Base-by-base conservation (phyloP, 345 rosid genomes). In the Gossypium thurberi region DNA sequence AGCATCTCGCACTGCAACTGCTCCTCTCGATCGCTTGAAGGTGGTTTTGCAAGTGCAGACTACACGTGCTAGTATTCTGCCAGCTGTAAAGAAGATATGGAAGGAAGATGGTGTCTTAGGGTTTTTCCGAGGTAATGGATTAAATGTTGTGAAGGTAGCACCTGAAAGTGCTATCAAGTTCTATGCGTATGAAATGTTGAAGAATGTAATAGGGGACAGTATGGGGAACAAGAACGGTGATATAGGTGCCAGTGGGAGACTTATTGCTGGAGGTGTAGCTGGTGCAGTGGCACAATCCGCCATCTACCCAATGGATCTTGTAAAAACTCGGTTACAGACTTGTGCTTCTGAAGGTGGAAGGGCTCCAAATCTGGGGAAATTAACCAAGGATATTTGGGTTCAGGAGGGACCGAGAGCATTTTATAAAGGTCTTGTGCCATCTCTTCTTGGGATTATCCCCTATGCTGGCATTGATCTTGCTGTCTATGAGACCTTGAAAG, bases 81-180 rank as follows among this genome's bases (percentile, higher is more conserved):
- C 98, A 17, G 85, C 97, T 75, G 57, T 91, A 10, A 88, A 80
- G 79, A 86, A 89, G 51, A 93, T 96, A 81, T 93, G 78, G 90
- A 90, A 82, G 80, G 87, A 85, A 75, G 96, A 85, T 43, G 88
- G 93, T 71, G 33, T 93, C 44, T 17, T 71, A 73, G 98, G 99
- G 33, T 96, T 96, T 79, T 96, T 91, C 71, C 87, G 98, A 70
- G 99, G 99, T 28, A 93, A 93, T 78, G 99, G 99, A 33, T 81
- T 95, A 70, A 95, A 95, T 66, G 94, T 91, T 44, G 74, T 87
- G 70, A 95, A 95, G 85, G 99, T 95, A 4, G 96, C 97, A 71
- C 99, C 99, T 61, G 99, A 95, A 83, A 95, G 97, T 78, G 99
- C 99, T 65, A 83, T 95, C 25, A 95, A 85, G 84, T 95, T 95